Conservation (phyloP, 2,329 filamentous ascomycete genomes). For the Xylaria sp. region DNA sequence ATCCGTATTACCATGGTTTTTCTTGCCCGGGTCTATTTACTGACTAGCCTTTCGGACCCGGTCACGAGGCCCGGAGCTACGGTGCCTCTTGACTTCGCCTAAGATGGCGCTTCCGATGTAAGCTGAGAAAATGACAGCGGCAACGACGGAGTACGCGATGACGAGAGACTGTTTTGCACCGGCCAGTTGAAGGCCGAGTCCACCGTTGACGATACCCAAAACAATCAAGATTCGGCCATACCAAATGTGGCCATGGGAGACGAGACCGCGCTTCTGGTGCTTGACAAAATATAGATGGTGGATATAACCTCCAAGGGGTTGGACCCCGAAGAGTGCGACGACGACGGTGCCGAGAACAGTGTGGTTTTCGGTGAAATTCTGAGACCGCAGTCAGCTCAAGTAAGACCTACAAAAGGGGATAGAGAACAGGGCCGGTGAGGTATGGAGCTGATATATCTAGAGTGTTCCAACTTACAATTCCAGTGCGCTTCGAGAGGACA, state of each 20-base stretch:
- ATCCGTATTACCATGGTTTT: neutral
- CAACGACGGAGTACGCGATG: constrained; percentile 67
- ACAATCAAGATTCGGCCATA: constrained; percentile 68
- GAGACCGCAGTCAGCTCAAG: constrained; percentile 8
- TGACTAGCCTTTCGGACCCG: constrained; percentile 17
- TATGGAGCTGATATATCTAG: neutral
- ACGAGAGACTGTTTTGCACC: constrained; percentile 54
- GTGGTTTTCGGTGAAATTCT: constrained; percentile 66
- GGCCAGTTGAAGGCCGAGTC: constrained; percentile 67
- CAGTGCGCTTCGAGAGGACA: constrained; percentile 53
- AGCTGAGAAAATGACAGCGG: constrained; percentile 59
- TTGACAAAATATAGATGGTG: constrained; percentile 67
- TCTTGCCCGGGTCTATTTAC: neutral
- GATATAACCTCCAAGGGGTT: constrained; percentile 67
- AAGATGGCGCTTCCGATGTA: constrained; percentile 52
- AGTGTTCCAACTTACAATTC: constrained; percentile 42
- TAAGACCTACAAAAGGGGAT: constrained; percentile 1
- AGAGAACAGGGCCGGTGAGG: neutral
- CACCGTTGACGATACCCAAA: constrained; percentile 72
- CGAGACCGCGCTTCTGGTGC: constrained; percentile 58
- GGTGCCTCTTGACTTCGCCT: constrained; percentile 35
- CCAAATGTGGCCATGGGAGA: constrained; percentile 71
- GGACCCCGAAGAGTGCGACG: constrained; percentile 64
- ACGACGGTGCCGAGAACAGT: constrained; percentile 67
- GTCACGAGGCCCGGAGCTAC: neutral